These are phyloP conservation scores for Coprinopsis sp. DNA, from an alignment of 768 basidiomycete species.

Conservation along the genomic window DNA sequence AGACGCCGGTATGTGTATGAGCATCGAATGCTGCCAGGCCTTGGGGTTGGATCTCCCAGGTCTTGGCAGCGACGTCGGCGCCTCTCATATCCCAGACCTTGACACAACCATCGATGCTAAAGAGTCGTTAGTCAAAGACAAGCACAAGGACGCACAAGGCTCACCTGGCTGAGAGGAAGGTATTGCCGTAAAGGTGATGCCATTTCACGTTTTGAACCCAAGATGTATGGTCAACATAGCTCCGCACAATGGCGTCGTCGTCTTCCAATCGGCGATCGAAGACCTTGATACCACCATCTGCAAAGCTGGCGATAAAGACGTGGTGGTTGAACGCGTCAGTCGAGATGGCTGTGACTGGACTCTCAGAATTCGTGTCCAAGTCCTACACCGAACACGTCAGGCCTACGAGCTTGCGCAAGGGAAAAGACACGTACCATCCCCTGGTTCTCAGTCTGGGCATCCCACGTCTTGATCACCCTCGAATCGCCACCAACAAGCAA, in stretches of 20 bases:
- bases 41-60: conserved; percentile 60
- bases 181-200: conserved; percentile 62
- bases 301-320: conserved; percentile 87
- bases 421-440: conserved; percentile 50
- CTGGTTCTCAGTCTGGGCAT: conserved; percentile 84
- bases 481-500: conserved; percentile 92
- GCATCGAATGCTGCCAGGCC: conserved; percentile 86
- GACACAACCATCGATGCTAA: conserved; percentile 83
- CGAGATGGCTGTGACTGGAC: conserved; percentile 80
- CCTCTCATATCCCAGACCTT: conserved; percentile 88
- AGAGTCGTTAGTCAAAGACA: conserved; percentile 1
- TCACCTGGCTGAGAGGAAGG: conserved; percentile 85
- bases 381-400: conserved; percentile 47
- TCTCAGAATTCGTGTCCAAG: conserved; percentile 83
- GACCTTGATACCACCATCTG: conserved; percentile 82
- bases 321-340: conserved; percentile 74
- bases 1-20: conserved; percentile 77
- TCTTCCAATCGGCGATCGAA: conserved; percentile 89
- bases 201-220: conserved; percentile 92
- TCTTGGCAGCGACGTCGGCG: conserved; percentile 49
- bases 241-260: conserved; percentile 76
- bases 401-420: not conserved
- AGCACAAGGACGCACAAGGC: conserved; percentile 16
- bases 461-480: conserved; percentile 87
- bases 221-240: conserved; percentile 69